Percentiles rank a stretch among this genome's conserved stretches.
Conservation (phyloP, 2,329 filamentous ascomycete genomes). For the Polytolypa hystricis region DNA sequence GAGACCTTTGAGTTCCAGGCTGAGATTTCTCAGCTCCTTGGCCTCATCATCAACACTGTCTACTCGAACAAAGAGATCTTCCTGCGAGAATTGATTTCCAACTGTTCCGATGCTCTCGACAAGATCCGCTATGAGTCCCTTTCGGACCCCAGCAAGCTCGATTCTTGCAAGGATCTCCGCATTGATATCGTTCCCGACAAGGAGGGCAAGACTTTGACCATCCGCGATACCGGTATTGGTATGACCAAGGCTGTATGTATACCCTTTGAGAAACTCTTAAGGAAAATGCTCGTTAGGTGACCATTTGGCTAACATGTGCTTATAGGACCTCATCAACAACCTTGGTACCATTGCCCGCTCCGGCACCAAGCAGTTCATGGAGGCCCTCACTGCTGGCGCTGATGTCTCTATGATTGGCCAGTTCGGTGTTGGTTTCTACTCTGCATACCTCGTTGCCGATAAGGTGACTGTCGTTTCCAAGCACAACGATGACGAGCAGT, state of each 20-base stretch:
- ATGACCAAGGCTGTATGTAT: constrained; percentile 97
- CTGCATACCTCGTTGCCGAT: constrained; percentile 97
- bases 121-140: constrained; percentile 99
- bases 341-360: constrained; percentile 98
- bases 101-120: constrained; percentile 97
- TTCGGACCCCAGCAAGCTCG: constrained; percentile 93
- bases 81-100: constrained; percentile 95
- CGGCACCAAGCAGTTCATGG: constrained; percentile 99
- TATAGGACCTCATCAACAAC: constrained; percentile 98
- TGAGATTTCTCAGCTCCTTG: constrained; percentile 99
- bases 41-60: constrained; percentile 99
- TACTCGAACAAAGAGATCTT: constrained; percentile 99
- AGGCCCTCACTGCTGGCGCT: constrained; percentile 93
- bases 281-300: too few species aligned
- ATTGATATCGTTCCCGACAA: constrained; percentile 99
- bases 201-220: constrained; percentile 93
- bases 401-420: constrained; percentile 99
- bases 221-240: constrained; percentile 96
- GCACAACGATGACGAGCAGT: constrained; percentile 99
- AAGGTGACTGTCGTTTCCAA: constrained; percentile 91
- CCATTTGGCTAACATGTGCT: constrained; percentile 7
- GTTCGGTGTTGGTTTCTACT: constrained; percentile 99
- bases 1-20: constrained; percentile 99
- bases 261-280: neutral
- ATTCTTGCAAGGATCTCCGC: constrained; percentile 92